Evolutionary conservation across 352 stramenopile genomes (phyloP), one percentile per base, ranked within the genome.

Genomic region (Globisporangium canariense): DNA sequence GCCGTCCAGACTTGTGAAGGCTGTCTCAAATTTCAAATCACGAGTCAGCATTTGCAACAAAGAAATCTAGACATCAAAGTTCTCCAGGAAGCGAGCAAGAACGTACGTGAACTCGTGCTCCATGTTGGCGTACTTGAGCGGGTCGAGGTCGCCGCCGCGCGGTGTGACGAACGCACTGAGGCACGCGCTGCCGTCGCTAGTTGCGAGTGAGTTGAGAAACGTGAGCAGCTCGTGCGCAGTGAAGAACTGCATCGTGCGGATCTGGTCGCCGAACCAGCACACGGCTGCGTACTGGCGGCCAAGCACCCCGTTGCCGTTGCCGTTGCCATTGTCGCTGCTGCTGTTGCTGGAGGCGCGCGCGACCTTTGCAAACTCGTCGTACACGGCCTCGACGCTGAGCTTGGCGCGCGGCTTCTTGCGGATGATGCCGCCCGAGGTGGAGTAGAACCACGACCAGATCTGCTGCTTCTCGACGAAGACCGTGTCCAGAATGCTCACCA

Each of bases 381-480:
- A 55, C 13, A 94, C 74, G 41, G 72, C 51, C 16, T 78, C 69
- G 3, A 75, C 20, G 43, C 65, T 76, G 54, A 89, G 74, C 67
- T 87, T 85, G 9, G 71, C 71, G 61, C 79, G 71, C 16, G 77
- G 58, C 54, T 88, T 91, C 51, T 81, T 77, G n/a, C 79, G 77
- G 36, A 92, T 73, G 25, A 90, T 62, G 22, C 83, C 83, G 58
- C 70, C 64, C 4, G 58, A 66, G 46, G 67, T 81, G 8, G 69
- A 82, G 68, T 81, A 88, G 66, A 87, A 92, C 85, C 85, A 92
- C 11, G 78, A 83, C 79, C 80, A 90, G 59, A 94, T 91, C 64
- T 91, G 77, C 54, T 87, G 80, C 54, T 89, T 85, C 66, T 88
- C 69, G 46, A 91, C 58, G 66, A 93, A 90, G 32, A 92, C 76